Evolutionary conservation across 2,329 filamentous ascomycete genomes (phyloP).

Genomic region (Sporothrix luriei): DNA sequence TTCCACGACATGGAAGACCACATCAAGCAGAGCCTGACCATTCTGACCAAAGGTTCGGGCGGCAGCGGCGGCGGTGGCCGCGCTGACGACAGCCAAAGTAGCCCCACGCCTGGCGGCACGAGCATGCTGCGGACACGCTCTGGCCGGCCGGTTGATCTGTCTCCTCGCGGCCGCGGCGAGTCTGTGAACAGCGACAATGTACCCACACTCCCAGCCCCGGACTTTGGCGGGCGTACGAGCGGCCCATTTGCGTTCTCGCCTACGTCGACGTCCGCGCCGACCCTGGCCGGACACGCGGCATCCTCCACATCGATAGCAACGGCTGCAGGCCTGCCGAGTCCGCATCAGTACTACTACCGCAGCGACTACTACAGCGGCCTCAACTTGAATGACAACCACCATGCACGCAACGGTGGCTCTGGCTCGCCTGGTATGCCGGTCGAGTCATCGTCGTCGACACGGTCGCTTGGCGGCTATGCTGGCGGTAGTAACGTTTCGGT

Average conservation of each 20-base stretch:
- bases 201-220: constrained; percentile 65
- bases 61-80: constrained; percentile 44
- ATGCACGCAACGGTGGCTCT: constrained; percentile 53
- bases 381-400: constrained; percentile 37
- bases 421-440: constrained; percentile 46
- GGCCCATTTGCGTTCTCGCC: constrained; percentile 65
- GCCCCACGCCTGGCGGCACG: constrained; percentile 20
- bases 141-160: constrained; percentile 50
- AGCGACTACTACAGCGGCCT: constrained; percentile 53
- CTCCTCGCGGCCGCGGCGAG: constrained; percentile 58
- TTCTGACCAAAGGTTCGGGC: constrained; percentile 73
- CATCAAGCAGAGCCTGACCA: constrained; percentile 65
- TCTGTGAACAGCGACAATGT: constrained; percentile 66
- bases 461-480: constrained; percentile 45
- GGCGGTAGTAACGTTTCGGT: not conserved
- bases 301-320: constrained; percentile 29
- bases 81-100: constrained; percentile 34
- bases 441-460: constrained; percentile 43
- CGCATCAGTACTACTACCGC: constrained; percentile 60
- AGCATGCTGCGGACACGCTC: constrained; percentile 52
- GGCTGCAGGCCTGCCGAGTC: constrained; percentile 45
- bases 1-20: constrained; percentile 75
- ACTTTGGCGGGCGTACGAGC: constrained; percentile 67
- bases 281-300: not conserved
- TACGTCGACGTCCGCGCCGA: constrained; percentile 41